These are phyloP conservation scores for Parmelia sp. DNA, from an alignment of 495 filamentous ascomycete genomes.

Conservation along the genomic window DNA sequence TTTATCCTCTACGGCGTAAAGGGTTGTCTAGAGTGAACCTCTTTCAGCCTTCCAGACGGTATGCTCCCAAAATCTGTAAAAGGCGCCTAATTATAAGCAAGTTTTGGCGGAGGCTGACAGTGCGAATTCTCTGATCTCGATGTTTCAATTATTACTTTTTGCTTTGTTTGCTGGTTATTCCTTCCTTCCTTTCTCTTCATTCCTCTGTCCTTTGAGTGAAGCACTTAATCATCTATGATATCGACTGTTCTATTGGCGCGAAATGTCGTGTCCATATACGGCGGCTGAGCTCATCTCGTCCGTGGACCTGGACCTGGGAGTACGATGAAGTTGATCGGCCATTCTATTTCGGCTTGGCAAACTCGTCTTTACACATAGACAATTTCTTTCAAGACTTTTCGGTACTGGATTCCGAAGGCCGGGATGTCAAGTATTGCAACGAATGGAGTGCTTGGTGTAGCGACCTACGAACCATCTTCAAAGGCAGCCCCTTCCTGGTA, in stretches of 20 bases:
- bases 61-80: no score
- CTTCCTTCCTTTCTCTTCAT: not conserved
- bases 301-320: no score
- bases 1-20: no score
- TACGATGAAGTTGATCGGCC: no score
- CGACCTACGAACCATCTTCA: not conserved
- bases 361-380: not conserved
- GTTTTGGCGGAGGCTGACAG: no score
- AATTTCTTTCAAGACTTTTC: not conserved
- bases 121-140: no score
- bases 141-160: no score
- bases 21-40: no score
- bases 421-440: not conserved
- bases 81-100: no score
- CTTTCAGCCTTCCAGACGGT: no score
- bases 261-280: not conserved
- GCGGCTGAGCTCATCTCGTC: not conserved
- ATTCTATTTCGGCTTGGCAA: not conserved
- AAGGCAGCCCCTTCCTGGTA: not conserved
- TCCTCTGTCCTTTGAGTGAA: not conserved
- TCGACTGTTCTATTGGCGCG: not conserved
- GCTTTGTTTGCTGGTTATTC: no score
- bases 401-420: not conserved
- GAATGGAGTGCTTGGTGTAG: not conserved
- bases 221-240: no score